Base-by-base conservation (phyloP, 163 green algal species). In the Dunaliella salina region DNA sequence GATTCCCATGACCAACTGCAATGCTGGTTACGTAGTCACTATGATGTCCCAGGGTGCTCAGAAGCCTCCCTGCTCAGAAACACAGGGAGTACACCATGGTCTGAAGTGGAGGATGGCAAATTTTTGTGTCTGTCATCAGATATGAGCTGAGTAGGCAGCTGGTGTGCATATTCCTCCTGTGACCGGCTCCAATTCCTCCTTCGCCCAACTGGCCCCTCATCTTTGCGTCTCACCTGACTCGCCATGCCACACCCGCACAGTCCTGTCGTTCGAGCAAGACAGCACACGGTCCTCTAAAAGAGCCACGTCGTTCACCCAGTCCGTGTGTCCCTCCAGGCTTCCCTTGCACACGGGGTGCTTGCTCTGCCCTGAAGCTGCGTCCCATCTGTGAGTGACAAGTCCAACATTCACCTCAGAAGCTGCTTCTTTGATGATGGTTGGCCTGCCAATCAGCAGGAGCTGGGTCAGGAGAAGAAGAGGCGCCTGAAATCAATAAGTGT, bases 251-350 rank as follows among this genome's bases (percentile, higher is more conserved):
- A 96, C 40, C 12, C 91, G 89, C 29, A 98, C 90, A 1, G 94
- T 95, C 17, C 87, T 88, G 88, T 98, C 95, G 17, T 91, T 93
- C 0, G 94, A 97, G 84, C 89, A 93, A 0, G 90, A 93, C n/a
- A 98, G 89, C 50, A 92, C 83, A 69, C 86, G 75, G 3, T 93
- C 85, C 0, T 85, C 87, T 26, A 96, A 80, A 18, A 92, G 80
- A 24, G 85, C 83, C n/a, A 97, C 59, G 80, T 93, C 93, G 35
- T 96, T 98, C 13, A 98, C 95, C 95, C 95, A 98, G 88, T 96
- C 93, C 20, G 91, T 87, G 86, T 97, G 95, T 0, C 92, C 94
- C 33, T 95, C 90, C 34, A 94, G 94, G 50, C 67, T 88, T 17
- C 86, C 87, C 32, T 57, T 59, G 30, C 83, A 90, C 12, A 57